Conservation (phyloP, 306 rosid species). For the Carpinus fangiana region DNA sequence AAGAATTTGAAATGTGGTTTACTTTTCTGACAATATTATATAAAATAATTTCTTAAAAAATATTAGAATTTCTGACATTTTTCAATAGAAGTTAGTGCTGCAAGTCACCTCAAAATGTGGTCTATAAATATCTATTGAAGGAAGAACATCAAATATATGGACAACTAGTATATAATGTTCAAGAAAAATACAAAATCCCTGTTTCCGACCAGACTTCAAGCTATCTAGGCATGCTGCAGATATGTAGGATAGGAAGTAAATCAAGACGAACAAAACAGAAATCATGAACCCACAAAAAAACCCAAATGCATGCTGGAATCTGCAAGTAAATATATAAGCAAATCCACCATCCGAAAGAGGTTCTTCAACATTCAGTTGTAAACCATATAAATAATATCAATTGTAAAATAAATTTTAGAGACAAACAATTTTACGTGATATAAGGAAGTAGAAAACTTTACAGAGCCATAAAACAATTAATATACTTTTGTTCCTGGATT, state of each 20-base stretch:
- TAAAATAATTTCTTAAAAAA: background rate
- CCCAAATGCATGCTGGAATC: background rate
- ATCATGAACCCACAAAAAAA: background rate
- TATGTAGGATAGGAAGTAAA: background rate
- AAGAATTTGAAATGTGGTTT: background rate
- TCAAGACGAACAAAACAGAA: background rate
- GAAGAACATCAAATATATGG: slow-evolving; percentile 16
- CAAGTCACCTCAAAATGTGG: background rate
- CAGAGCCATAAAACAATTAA: background rate
- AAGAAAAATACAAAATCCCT: background rate
- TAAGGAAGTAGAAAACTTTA: background rate
- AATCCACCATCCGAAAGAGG: background rate
- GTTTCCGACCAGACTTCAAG: background rate
- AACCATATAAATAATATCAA: background rate
- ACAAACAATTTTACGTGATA: background rate
- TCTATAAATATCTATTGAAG: background rate
- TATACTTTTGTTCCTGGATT: too few species aligned
- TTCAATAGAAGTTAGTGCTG: background rate
- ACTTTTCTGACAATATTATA: background rate
- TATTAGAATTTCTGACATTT: background rate
- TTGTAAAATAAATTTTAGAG: background rate
- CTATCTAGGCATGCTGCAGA: background rate
- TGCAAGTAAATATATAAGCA: background rate
- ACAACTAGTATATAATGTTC: background rate
- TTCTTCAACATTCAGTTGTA: background rate